Evolutionary conservation across 768 basidiomycete genomes (phyloP), one percentile per base, ranked within the genome.

Genomic region (Pleurotus pulmonarius): DNA sequence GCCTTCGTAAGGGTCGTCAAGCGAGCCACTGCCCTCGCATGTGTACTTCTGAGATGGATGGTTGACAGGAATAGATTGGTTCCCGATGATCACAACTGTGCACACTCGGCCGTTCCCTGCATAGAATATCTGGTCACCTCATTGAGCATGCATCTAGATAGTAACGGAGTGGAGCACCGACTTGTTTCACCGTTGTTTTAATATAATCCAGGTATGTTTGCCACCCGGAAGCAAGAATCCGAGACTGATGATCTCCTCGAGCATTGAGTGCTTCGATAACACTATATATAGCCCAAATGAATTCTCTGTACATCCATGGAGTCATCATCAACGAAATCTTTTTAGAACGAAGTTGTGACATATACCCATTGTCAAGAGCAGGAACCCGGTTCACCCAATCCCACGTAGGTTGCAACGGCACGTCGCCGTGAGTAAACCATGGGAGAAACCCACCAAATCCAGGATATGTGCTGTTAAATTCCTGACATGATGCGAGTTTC

Each of bases 401-500:
- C 59, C 59, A 62, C 5, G 62, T 63, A 16, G 64, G 64, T 9
- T 63, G 55, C 9, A 65, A 56, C 38, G 61, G 51, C 5, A 55
- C 51, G 24, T 55, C 51, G 22, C 60, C 63, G 44, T 24, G 37
- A 38, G 39, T 46, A 15, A 57, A 63, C 65, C 65, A 66, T 16
- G 65, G 65, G 18, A 66, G 29, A 39, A 66, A 66, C n/a, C 65
- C 65, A 22, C 65, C 63, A 52, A 66, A 66, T 5, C 65, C 65
- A 34, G 65, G 63, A 55, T 60, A 66, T 6, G 65, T 66, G 25
- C 49, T 29, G 29, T 66, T 66, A 39, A 66, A 66, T 18, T 49
- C 47, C 6, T 43, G 49, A 46, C 63, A 64, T 8, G 58, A 63
- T 16, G 26, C 51, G 60, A 63, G 61, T 40, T 66, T 66, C 37